Base-by-base conservation (phyloP, 441 rosid genomes). In the Erodium trifolium region DNA sequence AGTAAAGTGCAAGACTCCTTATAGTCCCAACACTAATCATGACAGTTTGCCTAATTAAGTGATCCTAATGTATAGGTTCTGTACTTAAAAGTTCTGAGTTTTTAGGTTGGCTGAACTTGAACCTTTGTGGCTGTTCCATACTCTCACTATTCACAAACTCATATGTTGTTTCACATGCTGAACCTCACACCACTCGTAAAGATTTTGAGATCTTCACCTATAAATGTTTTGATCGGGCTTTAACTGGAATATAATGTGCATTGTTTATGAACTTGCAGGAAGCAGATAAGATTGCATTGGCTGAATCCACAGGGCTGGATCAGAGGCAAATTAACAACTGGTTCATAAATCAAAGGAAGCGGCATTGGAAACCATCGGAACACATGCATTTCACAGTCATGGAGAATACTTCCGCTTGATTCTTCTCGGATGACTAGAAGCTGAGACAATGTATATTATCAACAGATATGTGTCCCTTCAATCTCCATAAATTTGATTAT, bases 271-370 rank as follows among this genome's bases (percentile, higher is more conserved):
- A 16, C 16, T 17, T 67, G 17, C 81, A 93, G 98, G 98, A 91
- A 77, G 82, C 83, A 0, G 96, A 93, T 72, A 93, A 91, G 86
- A 77, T 83, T 39, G 75, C 86, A 0, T 67, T 93, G 71, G 97
- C 97, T 3, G 90, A 89, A 70, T 76, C 89, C 59, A 93, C 98
- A 11, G 97, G 98, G 1, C 78, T 93, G 35, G 94, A 93, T 80
- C 98, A 85, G 83, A 93, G 88, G 74, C 98, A 90, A 80, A 93
- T 93, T 39, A 93, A 89, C 74, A 93, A 93, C 37, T 93, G 98
- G 98, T 93, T 93, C 27, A 23, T 23, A 23, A 23, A 23, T 23
- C 27, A 23, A 23, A 23, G 27, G 27, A 23, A 23, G 27, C 92
- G 98, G 0, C 97, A 93, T 75, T 93, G 98, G 98, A 93, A 91